Evolutionary conservation across 1,139 yeast genomes (phyloP).

Genomic region (Waltiozyma sp.): DNA sequence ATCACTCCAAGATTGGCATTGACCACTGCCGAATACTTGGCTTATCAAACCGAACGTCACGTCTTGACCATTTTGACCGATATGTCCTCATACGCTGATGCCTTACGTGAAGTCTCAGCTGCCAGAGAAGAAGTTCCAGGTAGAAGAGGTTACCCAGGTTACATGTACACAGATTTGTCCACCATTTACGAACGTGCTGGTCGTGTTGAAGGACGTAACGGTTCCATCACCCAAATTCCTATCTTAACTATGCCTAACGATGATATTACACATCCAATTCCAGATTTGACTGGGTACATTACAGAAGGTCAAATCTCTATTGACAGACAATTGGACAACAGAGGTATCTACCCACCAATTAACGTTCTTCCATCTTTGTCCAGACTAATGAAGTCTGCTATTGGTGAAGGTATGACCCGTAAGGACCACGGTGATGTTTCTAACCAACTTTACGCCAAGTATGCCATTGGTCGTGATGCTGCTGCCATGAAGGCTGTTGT

Average conservation of each 20-base stretch:
- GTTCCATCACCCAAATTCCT: constrained; percentile 98
- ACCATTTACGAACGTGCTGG: constrained; percentile 99
- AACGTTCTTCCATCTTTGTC: constrained; percentile 95
- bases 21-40: constrained; percentile 96
- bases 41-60: constrained; percentile 98
- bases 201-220: constrained; percentile 98
- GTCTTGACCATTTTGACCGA: constrained; percentile 96
- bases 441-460: constrained; percentile 95
- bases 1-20: constrained; percentile 99
- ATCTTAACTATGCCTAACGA: constrained; percentile 99
- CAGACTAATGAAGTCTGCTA: constrained; percentile 97
- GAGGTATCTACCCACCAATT: constrained; percentile 98
- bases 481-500: constrained; percentile 99
- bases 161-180: constrained; percentile 98
- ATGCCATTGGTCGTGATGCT: constrained; percentile 99
- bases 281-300: constrained; percentile 98
- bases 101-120: constrained; percentile 98
- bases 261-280: constrained; percentile 98
- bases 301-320: constrained; percentile 98
- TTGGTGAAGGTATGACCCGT: constrained; percentile 99
- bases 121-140: constrained; percentile 99
- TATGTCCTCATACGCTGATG: constrained; percentile 99
- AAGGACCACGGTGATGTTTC: constrained; percentile 99
- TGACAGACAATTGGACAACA: constrained; percentile 91
- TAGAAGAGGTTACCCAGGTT: constrained; percentile 99